These are phyloP conservation scores for Gomphus sp. DNA, from an alignment of 1,284 basidiomycete species.

Conservation along the genomic window DNA sequence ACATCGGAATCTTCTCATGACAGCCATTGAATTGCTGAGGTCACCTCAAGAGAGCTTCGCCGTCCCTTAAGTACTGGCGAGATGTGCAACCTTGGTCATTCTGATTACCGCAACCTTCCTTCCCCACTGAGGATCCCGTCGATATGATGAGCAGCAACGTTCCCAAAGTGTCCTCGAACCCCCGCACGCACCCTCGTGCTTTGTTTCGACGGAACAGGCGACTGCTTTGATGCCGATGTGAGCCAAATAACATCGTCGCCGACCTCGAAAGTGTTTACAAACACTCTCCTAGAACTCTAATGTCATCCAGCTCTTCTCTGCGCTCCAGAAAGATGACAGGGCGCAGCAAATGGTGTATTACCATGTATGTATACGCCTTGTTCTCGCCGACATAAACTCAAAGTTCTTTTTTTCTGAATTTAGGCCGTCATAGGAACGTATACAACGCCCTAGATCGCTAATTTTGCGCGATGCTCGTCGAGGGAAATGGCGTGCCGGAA, in stretches of 20 bases:
- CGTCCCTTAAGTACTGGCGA: too few relatives aligned
- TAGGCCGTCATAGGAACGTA: constrained; percentile 49
- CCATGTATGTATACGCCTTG: constrained; percentile 31
- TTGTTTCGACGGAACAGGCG: constrained; percentile 52
- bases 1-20: too few relatives aligned
- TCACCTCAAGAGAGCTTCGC: too few relatives aligned
- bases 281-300: constrained; percentile 31
- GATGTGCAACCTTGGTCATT: too few relatives aligned
- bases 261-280: background rate
- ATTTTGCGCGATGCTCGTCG: constrained; percentile 34
- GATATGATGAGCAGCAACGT: too few relatives aligned
- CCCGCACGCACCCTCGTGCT: constrained; percentile 35
- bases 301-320: constrained; percentile 37
- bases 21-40: too few relatives aligned
- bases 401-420: too few relatives aligned
- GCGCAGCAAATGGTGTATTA: constrained; percentile 52
- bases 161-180: background rate
- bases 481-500: too few relatives aligned
- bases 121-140: background rate
- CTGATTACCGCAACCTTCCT: too few relatives aligned
- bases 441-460: constrained; percentile 37
- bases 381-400: background rate
- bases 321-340: constrained; percentile 44
- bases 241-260: constrained; percentile 13
- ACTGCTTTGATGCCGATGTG: constrained; percentile 46